These are phyloP conservation scores for Trichoderma sp. DNA, from an alignment of 2,329 filamentous ascomycete species.

Conservation along the genomic window DNA sequence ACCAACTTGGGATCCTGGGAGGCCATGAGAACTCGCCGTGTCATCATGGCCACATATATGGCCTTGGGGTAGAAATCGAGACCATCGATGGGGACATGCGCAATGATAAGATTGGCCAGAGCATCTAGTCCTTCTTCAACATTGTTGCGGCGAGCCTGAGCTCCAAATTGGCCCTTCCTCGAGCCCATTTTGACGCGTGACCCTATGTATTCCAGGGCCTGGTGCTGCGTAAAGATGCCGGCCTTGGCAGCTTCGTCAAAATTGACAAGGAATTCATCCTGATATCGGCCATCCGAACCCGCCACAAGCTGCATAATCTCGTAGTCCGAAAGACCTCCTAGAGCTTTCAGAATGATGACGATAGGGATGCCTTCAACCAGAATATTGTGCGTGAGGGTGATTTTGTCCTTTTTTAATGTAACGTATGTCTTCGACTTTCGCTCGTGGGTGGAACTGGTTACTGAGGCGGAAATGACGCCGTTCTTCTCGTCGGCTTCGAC, in stretches of 20 bases:
- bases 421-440: constrained; percentile 98
- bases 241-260: constrained; percentile 87
- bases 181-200: constrained; percentile 83
- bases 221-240: constrained; percentile 87
- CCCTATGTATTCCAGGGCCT: constrained; percentile 91
- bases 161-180: constrained; percentile 54
- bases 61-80: constrained; percentile 97
- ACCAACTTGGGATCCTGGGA: constrained; percentile 85
- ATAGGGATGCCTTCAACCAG: constrained; percentile 92
- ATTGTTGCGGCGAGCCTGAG: constrained; percentile 67
- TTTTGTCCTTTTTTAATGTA: constrained; percentile 86
- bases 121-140: constrained; percentile 92
- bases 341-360: constrained; percentile 85
- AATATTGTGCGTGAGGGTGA: constrained; percentile 89
- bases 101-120: constrained; percentile 86
- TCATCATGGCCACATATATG: constrained; percentile 95
- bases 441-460: constrained; percentile 96
- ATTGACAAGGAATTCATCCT: constrained; percentile 93
- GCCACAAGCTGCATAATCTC: constrained; percentile 91
- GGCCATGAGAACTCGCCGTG: constrained; percentile 91
- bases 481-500: constrained; percentile 93
- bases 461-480: constrained; percentile 88
- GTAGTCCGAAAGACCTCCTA: constrained; percentile 90
- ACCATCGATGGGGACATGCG: constrained; percentile 86
- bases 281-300: constrained; percentile 81